Evolutionary conservation across 2,329 filamentous ascomycete genomes (phyloP).

Genomic region (Hawksworthiomyces lignivorus): DNA sequence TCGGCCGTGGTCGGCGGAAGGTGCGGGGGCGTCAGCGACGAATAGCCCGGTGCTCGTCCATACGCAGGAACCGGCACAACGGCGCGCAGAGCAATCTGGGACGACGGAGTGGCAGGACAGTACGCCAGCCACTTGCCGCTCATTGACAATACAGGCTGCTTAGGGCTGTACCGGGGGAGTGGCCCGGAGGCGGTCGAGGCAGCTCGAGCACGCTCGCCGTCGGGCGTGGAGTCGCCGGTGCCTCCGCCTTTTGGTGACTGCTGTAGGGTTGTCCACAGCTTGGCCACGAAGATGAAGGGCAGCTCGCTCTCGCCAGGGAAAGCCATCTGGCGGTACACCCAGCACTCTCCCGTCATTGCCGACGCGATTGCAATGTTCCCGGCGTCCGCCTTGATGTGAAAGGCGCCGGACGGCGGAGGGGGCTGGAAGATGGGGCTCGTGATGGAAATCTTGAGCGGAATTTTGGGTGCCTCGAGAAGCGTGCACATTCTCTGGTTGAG

Average conservation of each 20-base stretch:
- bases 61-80: slow-evolving; percentile 49
- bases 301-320: slow-evolving; percentile 34
- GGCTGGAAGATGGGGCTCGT: slow-evolving; percentile 58
- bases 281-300: slow-evolving; percentile 64
- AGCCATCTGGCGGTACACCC: slow-evolving; percentile 56
- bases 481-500: slow-evolving; percentile 65
- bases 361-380: slow-evolving; percentile 69
- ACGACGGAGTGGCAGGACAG: slow-evolving; percentile 64
- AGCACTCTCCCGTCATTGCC: slow-evolving; percentile 78
- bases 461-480: slow-evolving; percentile 62
- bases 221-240: slow-evolving; percentile 27
- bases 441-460: slow-evolving; percentile 50
- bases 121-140: slow-evolving; percentile 71
- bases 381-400: slow-evolving; percentile 65
- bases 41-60: slow-evolving; percentile 47
- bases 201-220: slow-evolving; percentile 20
- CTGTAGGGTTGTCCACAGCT: slow-evolving; percentile 86
- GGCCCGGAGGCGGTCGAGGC: slow-evolving; percentile 26
- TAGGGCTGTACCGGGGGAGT: slow-evolving; percentile 35
- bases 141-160: slow-evolving; percentile 60
- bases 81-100: slow-evolving; percentile 62
- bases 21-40: slow-evolving; percentile 59
- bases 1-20: slow-evolving; percentile 59
- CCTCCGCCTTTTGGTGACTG: slow-evolving; percentile 43
- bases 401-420: slow-evolving; percentile 62